Conservation (phyloP, 2,329 filamentous ascomycete genomes). For the Phoma herbarum region DNA sequence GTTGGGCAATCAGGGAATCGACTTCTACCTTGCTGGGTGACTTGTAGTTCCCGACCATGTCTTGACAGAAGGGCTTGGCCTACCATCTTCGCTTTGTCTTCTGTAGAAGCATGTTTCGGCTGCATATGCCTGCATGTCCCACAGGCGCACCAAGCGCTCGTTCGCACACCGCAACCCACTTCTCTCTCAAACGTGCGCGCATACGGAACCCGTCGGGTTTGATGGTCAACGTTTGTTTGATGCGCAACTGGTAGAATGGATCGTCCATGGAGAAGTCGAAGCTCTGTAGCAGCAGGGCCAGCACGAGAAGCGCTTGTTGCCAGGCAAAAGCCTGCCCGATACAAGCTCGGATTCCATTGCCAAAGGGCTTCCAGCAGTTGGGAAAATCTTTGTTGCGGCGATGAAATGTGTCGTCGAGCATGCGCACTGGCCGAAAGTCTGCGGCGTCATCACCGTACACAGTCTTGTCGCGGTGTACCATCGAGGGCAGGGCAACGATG, state of each 20-base stretch:
- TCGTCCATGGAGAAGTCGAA: constrained; percentile 50
- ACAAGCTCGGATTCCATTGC: constrained; percentile 32
- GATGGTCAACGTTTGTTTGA: constrained; percentile 52
- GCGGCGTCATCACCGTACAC: constrained; percentile 30
- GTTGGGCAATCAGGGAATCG: too few relatives aligned
- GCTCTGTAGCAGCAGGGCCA: constrained; percentile 50
- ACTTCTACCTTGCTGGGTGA: too few relatives aligned
- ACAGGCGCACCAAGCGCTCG: too few relatives aligned
- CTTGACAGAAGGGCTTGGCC: too few relatives aligned
- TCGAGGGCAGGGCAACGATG: constrained; percentile 19
- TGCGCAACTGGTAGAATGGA: constrained; percentile 48
- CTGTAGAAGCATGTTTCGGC: too few relatives aligned
- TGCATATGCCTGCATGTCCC: too few relatives aligned
- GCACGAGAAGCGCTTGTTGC: constrained; percentile 31
- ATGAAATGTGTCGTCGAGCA: constrained; percentile 32
- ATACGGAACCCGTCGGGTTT: constrained; percentile 50
- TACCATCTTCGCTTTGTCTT: too few relatives aligned
- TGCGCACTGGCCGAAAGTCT: constrained; percentile 31
- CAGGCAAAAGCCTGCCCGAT: constrained; percentile 36
- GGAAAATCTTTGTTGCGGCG: constrained; percentile 18
- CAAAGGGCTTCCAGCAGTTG: constrained; percentile 30
- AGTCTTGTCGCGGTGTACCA: constrained; percentile 24
- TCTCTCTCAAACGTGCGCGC: constrained; percentile 24
- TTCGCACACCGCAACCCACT: too few relatives aligned
- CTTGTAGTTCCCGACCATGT: too few relatives aligned